Evolutionary conservation across 495 filamentous ascomycete species (phyloP).

Genomic region (Chaetomium fimeti): DNA sequence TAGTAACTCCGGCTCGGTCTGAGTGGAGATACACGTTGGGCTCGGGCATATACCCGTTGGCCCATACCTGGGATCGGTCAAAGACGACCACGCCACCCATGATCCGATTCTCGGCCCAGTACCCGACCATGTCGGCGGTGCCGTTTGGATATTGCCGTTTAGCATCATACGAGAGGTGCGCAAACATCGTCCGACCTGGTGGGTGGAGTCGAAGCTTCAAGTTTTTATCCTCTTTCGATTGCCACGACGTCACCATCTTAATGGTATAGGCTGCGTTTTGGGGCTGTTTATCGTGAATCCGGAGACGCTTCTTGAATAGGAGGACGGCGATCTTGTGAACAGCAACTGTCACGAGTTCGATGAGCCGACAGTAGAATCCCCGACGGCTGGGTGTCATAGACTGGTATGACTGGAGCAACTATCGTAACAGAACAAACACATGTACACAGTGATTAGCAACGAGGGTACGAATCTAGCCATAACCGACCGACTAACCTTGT

Average conservation of each 20-base stretch:
- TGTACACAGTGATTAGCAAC: neutral
- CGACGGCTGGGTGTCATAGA: neutral
- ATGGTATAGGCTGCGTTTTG: neutral
- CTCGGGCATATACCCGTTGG: neutral
- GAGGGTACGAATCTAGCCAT: neutral
- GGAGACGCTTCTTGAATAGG: neutral
- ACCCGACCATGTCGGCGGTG: neutral
- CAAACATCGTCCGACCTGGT: neutral
- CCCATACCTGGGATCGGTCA: neutral
- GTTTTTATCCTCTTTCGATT: neutral
- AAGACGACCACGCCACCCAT: neutral
- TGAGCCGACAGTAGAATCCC: neutral
- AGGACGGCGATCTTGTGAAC: conserved; percentile 1
- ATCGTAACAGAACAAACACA: neutral
- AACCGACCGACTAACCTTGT: neutral
- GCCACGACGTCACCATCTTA: neutral
- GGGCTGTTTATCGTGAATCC: neutral
- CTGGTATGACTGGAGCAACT: conserved; percentile 2
- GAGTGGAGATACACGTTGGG: neutral
- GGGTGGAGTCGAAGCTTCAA: neutral
- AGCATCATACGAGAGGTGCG: neutral
- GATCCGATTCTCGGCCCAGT: neutral
- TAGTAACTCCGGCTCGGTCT: neutral
- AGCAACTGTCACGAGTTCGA: neutral
- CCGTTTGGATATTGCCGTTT: neutral